phyloP scores from a whole-genome alignment of 768 basidiomycete species.

The Mycena haematopus region DNA sequence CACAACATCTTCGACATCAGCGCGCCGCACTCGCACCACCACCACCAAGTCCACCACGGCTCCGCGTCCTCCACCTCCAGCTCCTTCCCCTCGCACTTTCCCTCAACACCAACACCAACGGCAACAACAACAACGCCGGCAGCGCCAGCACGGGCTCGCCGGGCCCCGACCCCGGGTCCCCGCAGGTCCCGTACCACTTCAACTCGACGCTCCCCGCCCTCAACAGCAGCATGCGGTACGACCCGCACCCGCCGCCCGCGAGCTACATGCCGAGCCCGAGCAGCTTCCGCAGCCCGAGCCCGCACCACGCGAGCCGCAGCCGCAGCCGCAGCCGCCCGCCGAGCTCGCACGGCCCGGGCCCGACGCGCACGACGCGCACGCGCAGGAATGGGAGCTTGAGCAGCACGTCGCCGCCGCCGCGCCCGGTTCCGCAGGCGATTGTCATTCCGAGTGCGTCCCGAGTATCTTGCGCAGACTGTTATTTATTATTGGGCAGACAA shows the following conservation, averaged over 20 bases:
- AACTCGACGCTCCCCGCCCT: slow-evolving; percentile 58
- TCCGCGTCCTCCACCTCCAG: slow-evolving; percentile 37
- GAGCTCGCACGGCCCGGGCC: slow-evolving; percentile 32
- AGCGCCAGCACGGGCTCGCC: background rate
- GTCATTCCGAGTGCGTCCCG: slow-evolving; percentile 60
- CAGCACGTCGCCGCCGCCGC: slow-evolving; percentile 59
- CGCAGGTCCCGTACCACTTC: slow-evolving; percentile 43
- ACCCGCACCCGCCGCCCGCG: background rate
- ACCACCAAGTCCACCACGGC: slow-evolving; percentile 36
- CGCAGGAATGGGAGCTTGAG: slow-evolving; percentile 68
- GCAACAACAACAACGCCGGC: slow-evolving; percentile 6
- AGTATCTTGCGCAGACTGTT: no score
- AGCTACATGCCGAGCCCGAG: slow-evolving; percentile 32
- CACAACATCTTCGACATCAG: slow-evolving; percentile 53
- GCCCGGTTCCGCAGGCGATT: slow-evolving; percentile 66
- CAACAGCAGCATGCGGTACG: slow-evolving; percentile 56
- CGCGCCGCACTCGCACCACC: slow-evolving; percentile 43
- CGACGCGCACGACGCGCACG: slow-evolving; percentile 59
- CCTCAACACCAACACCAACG: slow-evolving; percentile 16
- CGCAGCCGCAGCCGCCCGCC: slow-evolving; percentile 35
- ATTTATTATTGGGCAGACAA: background rate
- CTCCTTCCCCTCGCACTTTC: slow-evolving; percentile 39
- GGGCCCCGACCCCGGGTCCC: slow-evolving; percentile 25
- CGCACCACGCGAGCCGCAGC: slow-evolving; percentile 41
- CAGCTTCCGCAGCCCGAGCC: slow-evolving; percentile 38